Conservation (phyloP, 352 stramenopile species). For the Pythium catenulatum region DNA sequence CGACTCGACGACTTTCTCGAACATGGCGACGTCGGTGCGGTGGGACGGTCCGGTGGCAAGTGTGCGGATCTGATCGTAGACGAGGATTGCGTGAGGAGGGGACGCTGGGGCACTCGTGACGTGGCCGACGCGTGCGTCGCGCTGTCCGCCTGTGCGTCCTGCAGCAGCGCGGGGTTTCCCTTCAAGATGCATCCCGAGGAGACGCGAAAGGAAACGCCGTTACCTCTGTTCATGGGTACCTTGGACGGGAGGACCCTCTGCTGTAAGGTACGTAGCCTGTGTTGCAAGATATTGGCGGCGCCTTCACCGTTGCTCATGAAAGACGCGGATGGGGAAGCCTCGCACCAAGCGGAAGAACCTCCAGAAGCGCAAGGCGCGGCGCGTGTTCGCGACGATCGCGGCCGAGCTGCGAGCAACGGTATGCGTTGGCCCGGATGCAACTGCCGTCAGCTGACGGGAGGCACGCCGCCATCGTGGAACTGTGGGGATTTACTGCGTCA, state of each 20-base stretch:
- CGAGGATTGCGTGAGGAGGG: no score
- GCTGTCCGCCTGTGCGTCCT: no score
- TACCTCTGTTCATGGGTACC: slow-evolving; percentile 14
- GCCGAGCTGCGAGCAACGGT: slow-evolving; percentile 73
- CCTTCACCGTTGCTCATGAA: no score
- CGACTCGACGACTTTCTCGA: slow-evolving; percentile 92
- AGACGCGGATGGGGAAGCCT: slow-evolving; percentile 66
- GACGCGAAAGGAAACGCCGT: slow-evolving; percentile 37
- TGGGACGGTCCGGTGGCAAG: no score
- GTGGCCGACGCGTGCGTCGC: no score
- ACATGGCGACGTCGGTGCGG: slow-evolving; percentile 78
- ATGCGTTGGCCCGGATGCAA: no score
- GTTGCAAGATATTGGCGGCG: no score
- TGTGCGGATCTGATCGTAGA: no score
- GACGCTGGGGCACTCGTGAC: no score
- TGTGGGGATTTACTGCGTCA: neutral
- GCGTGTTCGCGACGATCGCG: slow-evolving; percentile 77
- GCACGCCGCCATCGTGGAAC: neutral
- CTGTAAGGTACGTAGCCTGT: no score
- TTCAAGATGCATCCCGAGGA: slow-evolving; percentile 53
- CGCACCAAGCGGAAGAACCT: slow-evolving; percentile 88
- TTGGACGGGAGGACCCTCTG: neutral
- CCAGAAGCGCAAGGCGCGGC: slow-evolving; percentile 84
- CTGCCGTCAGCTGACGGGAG: no score
- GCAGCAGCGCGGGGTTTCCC: no score